Conservation (phyloP, 2,329 filamentous ascomycete genomes). For the Sclerotinia borealis region DNA sequence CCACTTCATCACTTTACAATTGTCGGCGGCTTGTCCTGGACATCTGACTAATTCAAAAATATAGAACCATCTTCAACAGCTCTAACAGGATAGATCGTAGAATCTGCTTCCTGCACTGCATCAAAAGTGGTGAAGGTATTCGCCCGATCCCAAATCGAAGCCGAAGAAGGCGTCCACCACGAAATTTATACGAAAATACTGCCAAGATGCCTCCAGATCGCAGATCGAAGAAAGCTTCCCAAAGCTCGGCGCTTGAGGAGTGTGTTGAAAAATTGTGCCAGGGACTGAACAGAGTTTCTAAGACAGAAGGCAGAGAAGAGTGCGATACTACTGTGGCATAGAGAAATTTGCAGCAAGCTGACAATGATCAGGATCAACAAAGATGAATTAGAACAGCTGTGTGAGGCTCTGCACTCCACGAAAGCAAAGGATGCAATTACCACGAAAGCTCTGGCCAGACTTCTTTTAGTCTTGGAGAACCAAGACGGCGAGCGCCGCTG, state of each 20-base stretch:
- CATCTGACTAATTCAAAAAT: not conserved
- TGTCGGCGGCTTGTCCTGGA: not conserved
- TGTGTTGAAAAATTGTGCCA: not conserved
- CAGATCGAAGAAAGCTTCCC: not conserved
- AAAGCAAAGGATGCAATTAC: not conserved
- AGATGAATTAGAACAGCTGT: not conserved
- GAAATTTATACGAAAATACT: not conserved
- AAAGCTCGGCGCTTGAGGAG: not conserved
- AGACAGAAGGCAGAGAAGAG: not conserved
- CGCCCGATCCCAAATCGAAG: not conserved
- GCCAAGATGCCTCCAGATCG: slow-evolving; percentile 2
- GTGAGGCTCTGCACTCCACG: not conserved
- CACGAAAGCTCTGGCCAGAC: not conserved
- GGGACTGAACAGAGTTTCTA: not conserved
- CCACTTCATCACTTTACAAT: not conserved
- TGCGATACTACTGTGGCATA: not conserved
- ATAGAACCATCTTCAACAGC: not conserved
- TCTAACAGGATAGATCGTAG: not conserved
- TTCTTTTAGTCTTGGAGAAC: slow-evolving; percentile 18
- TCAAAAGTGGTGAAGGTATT: not conserved
- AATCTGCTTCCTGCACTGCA: not conserved
- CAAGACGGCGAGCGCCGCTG: slow-evolving; percentile 19
- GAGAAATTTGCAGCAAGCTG: not conserved
- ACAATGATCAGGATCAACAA: not conserved
- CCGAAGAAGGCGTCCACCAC: not conserved